Conservation (phyloP, 768 basidiomycete species). For the Grammothele lineata region DNA sequence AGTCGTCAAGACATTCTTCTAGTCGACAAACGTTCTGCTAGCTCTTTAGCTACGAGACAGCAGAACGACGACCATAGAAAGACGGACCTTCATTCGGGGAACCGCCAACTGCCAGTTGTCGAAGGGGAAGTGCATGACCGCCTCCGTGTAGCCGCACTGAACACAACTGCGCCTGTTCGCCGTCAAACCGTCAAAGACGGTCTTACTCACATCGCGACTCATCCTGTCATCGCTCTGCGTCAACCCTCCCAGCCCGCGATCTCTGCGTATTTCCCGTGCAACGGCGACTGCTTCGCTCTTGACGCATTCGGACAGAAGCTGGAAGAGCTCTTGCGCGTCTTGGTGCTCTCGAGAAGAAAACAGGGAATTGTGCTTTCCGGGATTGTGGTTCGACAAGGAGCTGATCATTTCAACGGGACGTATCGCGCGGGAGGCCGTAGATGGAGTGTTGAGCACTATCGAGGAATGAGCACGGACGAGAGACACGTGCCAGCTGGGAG, state of each 20-base stretch:
- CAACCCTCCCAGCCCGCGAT: conserved; percentile 67
- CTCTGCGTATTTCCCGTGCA: conserved; percentile 63
- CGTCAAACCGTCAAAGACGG: conserved; percentile 86
- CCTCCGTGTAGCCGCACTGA: conserved; percentile 89
- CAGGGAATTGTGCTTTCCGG: conserved; percentile 54
- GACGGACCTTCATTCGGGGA: conserved; percentile 57
- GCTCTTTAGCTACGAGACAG: neutral
- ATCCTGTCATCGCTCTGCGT: conserved; percentile 24
- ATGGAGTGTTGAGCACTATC: conserved; percentile 65
- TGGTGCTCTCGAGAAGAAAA: conserved; percentile 93
- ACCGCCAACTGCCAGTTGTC: conserved; percentile 81
- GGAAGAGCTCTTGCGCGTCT: conserved; percentile 97
- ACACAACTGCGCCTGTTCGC: conserved; percentile 87
- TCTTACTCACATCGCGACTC: conserved; percentile 45
- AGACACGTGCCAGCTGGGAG: too few relatives aligned
- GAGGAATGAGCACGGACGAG: too few relatives aligned
- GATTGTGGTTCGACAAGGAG: conserved; percentile 54
- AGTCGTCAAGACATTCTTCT: conserved; percentile 83
- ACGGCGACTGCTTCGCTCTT: conserved; percentile 80
- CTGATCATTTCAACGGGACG: conserved; percentile 71
- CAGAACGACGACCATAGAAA: conserved; percentile 3
- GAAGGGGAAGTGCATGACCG: conserved; percentile 88
- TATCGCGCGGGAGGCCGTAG: conserved; percentile 51
- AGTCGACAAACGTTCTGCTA: conserved; percentile 61
- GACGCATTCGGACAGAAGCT: conserved; percentile 85